These are phyloP conservation scores for Parascedosporium putredinis DNA, from an alignment of 2,329 filamentous ascomycete genomes.

Conservation along the genomic window DNA sequence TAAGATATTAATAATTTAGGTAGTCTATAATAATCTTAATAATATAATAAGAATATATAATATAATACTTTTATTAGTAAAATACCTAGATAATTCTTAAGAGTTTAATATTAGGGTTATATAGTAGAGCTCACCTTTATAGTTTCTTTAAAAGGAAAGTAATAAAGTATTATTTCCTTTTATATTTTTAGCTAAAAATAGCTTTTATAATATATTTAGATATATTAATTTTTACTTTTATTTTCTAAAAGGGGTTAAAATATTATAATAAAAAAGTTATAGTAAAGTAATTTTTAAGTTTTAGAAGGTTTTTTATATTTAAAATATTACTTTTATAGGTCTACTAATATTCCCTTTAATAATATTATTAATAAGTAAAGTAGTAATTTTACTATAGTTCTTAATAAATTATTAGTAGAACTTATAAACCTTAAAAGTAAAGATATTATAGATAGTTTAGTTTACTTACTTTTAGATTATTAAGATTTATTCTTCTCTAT, in stretches of 20 bases:
- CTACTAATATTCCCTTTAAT: conserved; percentile 2
- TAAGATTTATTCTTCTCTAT: not conserved
- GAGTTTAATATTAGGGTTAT: not conserved
- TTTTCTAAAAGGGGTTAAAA: not conserved
- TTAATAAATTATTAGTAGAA: conserved; percentile 12
- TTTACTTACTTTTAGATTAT: not conserved
- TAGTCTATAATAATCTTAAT: conserved; percentile 1
- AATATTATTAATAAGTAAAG: conserved; percentile 4
- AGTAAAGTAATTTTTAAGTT: not conserved
- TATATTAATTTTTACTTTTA: not conserved
- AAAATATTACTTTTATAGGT: not conserved
- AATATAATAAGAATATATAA: conserved; percentile 2
- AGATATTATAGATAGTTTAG: not conserved
- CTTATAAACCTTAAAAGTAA: conserved; percentile 10
- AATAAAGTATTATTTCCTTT: not conserved
- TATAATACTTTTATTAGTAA: conserved; percentile 5
- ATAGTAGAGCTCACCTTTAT: conserved; percentile 7
- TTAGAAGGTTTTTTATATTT: not conserved
- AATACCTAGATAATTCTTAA: conserved; percentile 2
- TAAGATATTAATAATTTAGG: not conserved
- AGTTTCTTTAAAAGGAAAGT: not conserved
- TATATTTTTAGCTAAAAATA: not conserved
- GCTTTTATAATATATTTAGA: not conserved
- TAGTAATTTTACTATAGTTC: conserved; percentile 7
- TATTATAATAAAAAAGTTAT: not conserved